phyloP scores from a whole-genome alignment of 495 filamentous ascomycete species.

The Podospora pseudopauciseta region DNA sequence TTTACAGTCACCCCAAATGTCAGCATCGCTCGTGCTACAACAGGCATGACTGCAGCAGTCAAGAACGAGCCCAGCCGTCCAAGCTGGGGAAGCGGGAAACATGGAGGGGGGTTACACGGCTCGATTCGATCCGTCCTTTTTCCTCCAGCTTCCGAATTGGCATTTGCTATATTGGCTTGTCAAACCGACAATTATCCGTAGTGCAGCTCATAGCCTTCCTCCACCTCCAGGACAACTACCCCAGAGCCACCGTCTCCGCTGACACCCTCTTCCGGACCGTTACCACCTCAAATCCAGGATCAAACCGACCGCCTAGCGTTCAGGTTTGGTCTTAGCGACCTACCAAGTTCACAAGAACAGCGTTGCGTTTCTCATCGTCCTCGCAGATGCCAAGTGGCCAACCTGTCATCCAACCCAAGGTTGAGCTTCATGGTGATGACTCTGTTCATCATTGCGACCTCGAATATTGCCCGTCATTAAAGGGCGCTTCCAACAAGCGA shows the following conservation, averaged over 20 bases:
- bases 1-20: not conserved
- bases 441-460: not conserved
- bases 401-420: not conserved
- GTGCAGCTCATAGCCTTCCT: constrained; percentile 5
- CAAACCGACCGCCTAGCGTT: constrained; percentile 7
- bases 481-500: not conserved
- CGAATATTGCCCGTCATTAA: not conserved
- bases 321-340: not conserved
- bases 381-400: not conserved
- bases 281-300: constrained; percentile 27
- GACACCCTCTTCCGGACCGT: constrained; percentile 21
- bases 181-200: constrained; percentile 30
- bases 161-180: constrained; percentile 21
- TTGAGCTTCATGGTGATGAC: not conserved
- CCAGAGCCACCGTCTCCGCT: constrained; percentile 7
- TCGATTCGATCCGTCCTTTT: constrained; percentile 31
- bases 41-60: constrained; percentile 1
- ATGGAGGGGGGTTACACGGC: constrained; percentile 24
- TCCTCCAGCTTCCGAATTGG: constrained; percentile 27
- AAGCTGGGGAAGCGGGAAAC: not conserved
- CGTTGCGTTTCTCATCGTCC: not conserved
- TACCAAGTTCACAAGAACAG: not conserved
- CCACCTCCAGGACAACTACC: constrained; percentile 8
- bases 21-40: not conserved
- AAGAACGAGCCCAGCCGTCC: not conserved